These are phyloP conservation scores for Cucurbita moschata DNA, from an alignment of 306 rosid species.

Conservation along the genomic window DNA sequence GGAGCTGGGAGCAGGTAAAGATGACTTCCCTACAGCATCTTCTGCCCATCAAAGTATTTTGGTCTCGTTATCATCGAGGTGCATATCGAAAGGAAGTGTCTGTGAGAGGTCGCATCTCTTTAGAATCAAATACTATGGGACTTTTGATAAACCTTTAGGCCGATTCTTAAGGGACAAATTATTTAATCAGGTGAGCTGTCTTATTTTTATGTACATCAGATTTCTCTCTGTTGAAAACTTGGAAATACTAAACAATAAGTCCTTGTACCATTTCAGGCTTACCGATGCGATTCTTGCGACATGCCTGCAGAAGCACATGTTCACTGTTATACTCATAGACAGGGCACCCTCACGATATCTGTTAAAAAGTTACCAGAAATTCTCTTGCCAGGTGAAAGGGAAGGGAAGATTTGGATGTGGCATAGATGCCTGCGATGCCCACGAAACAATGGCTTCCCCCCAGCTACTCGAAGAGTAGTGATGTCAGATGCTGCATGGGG, in stretches of 20 bases:
- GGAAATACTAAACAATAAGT: background rate
- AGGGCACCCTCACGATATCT: constrained; percentile 93
- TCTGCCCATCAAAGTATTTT: constrained; percentile 89
- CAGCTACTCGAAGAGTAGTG: constrained; percentile 82
- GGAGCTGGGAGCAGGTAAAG: constrained; percentile 32
- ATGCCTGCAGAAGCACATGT: constrained; percentile 99
- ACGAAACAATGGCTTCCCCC: constrained; percentile 73
- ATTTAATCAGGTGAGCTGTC: constrained; percentile 69
- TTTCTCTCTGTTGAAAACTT: background rate
- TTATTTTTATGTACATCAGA: background rate
- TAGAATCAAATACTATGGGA: constrained; percentile 94
- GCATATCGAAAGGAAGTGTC: constrained; percentile 86
- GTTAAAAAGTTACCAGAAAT: constrained; percentile 65
- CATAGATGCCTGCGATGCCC: constrained; percentile 96
- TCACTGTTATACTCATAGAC: constrained; percentile 90
- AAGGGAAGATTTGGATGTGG: constrained; percentile 99
- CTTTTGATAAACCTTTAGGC: constrained; percentile 86
- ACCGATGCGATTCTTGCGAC: constrained; percentile 63
- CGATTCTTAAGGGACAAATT: constrained; percentile 78
- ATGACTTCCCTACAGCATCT: constrained; percentile 74
- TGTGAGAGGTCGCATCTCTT: constrained; percentile 93
- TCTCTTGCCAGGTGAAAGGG: constrained; percentile 80
- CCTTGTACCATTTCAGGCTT: constrained; percentile 35
- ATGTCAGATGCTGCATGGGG: constrained; percentile 99
- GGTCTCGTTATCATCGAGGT: constrained; percentile 91